phyloP scores from a whole-genome alignment of 1,284 basidiomycete species.

The Cutaneotrichosporon mucoides region DNA sequence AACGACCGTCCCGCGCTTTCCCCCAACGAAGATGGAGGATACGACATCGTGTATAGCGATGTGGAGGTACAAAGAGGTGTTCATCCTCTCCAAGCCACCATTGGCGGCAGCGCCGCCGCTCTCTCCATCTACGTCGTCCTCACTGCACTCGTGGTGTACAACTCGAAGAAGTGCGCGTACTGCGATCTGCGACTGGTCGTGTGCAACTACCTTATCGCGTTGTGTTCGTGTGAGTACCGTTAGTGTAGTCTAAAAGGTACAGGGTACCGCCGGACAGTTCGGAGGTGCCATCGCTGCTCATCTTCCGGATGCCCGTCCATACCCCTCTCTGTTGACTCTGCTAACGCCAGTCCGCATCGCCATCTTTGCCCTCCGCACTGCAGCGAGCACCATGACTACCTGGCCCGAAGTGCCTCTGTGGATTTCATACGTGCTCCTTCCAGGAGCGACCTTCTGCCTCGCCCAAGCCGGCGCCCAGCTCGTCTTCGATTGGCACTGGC shows the following conservation, averaged over 20 bases:
- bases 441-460: not conserved
- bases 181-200: not conserved
- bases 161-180: not conserved
- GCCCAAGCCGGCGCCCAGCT: constrained; percentile 1
- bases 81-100: too few species aligned
- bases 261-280: too few species aligned
- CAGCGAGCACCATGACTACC: not conserved
- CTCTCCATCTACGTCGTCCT: not conserved
- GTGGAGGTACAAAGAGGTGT: too few species aligned
- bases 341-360: constrained; percentile 2
- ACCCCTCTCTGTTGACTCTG: too few species aligned
- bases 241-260: not conserved
- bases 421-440: not conserved
- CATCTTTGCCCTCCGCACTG: not conserved
- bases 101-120: not conserved
- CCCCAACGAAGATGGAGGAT: too few species aligned
- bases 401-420: not conserved
- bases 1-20: too few species aligned
- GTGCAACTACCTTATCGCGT: constrained; percentile 1
- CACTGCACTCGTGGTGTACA: constrained; percentile 1
- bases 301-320: too few species aligned
- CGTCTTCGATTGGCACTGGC: constrained; percentile 1
- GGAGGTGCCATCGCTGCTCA: too few species aligned
- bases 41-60: too few species aligned
- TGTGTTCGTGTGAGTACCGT: not conserved